Conservation (phyloP, 345 rosid genomes). For the Gossypium mustelinum region DNA sequence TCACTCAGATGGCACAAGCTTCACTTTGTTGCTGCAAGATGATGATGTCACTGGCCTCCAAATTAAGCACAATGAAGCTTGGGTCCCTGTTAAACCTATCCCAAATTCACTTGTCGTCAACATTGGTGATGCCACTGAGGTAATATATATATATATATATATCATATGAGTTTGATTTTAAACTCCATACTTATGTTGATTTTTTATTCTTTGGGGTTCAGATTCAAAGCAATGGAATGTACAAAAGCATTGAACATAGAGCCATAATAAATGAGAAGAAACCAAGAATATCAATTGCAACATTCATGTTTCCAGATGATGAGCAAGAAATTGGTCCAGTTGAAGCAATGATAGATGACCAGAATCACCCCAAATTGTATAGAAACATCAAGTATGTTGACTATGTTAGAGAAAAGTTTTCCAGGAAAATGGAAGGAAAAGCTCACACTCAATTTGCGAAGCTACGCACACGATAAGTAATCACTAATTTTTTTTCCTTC, state of each 20-base stretch:
- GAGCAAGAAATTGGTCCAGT: constrained; percentile 10
- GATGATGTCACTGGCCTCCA: background rate
- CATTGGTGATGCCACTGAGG: constrained; percentile 6
- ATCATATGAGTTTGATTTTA: background rate
- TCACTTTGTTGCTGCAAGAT: constrained; percentile 3
- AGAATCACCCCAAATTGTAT: background rate
- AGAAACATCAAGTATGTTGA: background rate
- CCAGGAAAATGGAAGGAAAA: constrained; percentile 9
- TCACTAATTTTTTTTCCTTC: background rate
- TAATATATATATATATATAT: background rate
- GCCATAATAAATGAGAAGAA: constrained; percentile 19
- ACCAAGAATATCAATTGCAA: constrained; percentile 1
- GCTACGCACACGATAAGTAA: background rate
- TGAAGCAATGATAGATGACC: background rate
- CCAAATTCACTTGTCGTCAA: background rate
- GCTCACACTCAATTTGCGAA: background rate
- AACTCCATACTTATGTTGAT: no score
- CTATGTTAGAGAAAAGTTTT: background rate
- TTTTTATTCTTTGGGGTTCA: background rate
- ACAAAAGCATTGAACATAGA: constrained; percentile 34
- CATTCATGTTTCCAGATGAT: constrained; percentile 8
- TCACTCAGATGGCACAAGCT: background rate
- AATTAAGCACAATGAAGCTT: background rate
- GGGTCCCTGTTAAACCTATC: background rate
- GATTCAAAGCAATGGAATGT: constrained; percentile 24